These are phyloP conservation scores for Verticillium albo-atrum DNA, from an alignment of 2,329 filamentous ascomycete species.

Conservation along the genomic window DNA sequence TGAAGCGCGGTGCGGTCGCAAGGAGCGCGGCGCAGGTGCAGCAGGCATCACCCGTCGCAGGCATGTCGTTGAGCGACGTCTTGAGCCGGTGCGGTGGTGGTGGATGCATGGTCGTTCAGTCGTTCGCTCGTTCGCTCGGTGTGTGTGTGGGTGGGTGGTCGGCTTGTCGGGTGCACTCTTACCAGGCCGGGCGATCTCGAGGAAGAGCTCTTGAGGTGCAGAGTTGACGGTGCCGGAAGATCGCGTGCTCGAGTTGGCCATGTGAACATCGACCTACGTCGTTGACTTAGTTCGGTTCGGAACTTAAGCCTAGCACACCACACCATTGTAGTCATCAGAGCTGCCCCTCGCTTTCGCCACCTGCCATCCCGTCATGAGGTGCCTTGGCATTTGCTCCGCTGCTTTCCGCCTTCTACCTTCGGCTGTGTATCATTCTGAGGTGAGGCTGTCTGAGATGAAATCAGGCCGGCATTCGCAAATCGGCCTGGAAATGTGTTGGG, in stretches of 20 bases:
- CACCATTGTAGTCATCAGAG: not conserved
- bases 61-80: not conserved
- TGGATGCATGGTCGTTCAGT: too few relatives aligned
- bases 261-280: not conserved
- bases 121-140: too few relatives aligned
- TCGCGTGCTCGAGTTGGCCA: not conserved
- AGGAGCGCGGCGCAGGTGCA: slow-evolving; percentile 67
- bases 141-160: too few relatives aligned
- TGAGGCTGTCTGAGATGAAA: too few relatives aligned
- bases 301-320: not conserved
- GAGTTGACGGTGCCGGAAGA: not conserved
- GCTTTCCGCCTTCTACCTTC: too few relatives aligned
- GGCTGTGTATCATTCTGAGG: too few relatives aligned
- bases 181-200: not conserved
- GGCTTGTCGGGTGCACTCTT: not conserved
- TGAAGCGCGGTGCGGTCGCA: slow-evolving; percentile 44
- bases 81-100: not conserved
- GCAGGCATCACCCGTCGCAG: slow-evolving; percentile 39
- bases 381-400: too few relatives aligned
- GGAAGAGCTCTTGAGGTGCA: not conserved
- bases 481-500: too few relatives aligned
- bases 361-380: not conserved
- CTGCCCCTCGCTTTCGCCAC: not conserved
- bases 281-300: not conserved
- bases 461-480: too few relatives aligned